Evolutionary conservation across 768 basidiomycete genomes (phyloP), one percentile per base, ranked within the genome.

Genomic region (Tricholomella constricta): DNA sequence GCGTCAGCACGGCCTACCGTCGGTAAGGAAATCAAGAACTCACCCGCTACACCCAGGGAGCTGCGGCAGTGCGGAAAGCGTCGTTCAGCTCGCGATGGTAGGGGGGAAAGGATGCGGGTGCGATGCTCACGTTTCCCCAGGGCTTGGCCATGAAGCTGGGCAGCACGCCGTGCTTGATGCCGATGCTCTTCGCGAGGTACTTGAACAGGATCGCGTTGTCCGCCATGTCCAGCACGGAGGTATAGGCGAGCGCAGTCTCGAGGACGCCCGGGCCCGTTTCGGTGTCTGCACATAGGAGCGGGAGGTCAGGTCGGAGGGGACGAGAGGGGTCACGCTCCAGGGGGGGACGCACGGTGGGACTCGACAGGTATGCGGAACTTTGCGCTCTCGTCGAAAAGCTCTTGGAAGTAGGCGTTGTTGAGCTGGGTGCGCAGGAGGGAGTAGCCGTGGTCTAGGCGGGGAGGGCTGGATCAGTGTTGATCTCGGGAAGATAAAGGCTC

Each of bases 141-240:
- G 95, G 95, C 63, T 98, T 98, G 0, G 95, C 94, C 96, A 98
- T 98, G 72, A 99, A 99, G 54, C 92, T 96, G 1, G 97, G 96
- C 34, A 93, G 81, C 50, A 99, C 77, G 8, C 89, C 90, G 58
- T 89, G 78, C 66, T 87, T 84, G 81, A 97, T 90, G 0, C 96
- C 96, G 2, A 96, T 72, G 54, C 92, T 92, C 77, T 98, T 98
- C 2, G 92, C 90, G 12, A 91, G 69, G 59, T 87, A 90, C 68
- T 99, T 99, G 82, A 92, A 99, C 42, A 99, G 73, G 47, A 87
- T 80, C 0, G 95, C 94, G 64, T 94, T 94, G 63, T 96, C 94
- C 1, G 91, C 94, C 84, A 95, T 93, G 45, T 86, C 77, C 27
- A 81, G 61, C 1, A 89, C 91, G 2, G 80, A 78, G 1, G 88